Percentiles rank a stretch among this genome's conserved stretches.
These are phyloP conservation scores for Suillus plorans DNA, from an alignment of 768 basidiomycete species.

Conservation along the genomic window DNA sequence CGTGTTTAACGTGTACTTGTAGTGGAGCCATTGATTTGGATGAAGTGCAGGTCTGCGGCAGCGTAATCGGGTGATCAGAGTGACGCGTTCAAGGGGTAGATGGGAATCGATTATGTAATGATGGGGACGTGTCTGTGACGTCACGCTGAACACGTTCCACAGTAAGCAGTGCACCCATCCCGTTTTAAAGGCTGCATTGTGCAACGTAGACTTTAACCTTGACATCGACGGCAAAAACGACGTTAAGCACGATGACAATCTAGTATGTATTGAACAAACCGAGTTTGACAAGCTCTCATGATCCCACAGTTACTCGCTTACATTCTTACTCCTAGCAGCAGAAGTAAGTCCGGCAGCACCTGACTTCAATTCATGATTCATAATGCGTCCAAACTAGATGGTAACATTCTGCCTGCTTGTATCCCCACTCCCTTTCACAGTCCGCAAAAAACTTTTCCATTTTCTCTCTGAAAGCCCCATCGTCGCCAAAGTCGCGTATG, in stretches of 20 bases:
- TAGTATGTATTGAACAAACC: conserved; percentile 33
- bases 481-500: conserved; percentile 87
- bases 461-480: conserved; percentile 69
- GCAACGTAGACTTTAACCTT: not conserved
- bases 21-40: conserved; percentile 56
- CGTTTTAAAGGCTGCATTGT: not conserved
- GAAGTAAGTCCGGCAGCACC: conserved; percentile 46
- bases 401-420: conserved; percentile 83
- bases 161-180: not conserved
- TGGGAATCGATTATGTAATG: conserved; percentile 33
- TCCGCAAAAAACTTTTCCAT: conserved; percentile 68
- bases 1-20: conserved; percentile 85
- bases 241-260: conserved; percentile 42
- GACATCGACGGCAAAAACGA: not conserved
- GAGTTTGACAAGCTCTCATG: not conserved
- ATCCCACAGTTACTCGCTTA: conserved; percentile 64
- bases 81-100: conserved; percentile 17
- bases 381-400: conserved; percentile 49
- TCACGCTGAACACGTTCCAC: conserved; percentile 27
- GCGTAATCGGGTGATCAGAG: conserved; percentile 6
- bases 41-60: conserved; percentile 7
- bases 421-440: conserved; percentile 74
- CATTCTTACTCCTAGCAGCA: conserved; percentile 76
- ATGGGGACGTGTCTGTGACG: conserved; percentile 16
- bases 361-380: not conserved